Base-by-base conservation (phyloP, 2,329 filamentous ascomycete genomes). In the Aspergillus hortae region DNA sequence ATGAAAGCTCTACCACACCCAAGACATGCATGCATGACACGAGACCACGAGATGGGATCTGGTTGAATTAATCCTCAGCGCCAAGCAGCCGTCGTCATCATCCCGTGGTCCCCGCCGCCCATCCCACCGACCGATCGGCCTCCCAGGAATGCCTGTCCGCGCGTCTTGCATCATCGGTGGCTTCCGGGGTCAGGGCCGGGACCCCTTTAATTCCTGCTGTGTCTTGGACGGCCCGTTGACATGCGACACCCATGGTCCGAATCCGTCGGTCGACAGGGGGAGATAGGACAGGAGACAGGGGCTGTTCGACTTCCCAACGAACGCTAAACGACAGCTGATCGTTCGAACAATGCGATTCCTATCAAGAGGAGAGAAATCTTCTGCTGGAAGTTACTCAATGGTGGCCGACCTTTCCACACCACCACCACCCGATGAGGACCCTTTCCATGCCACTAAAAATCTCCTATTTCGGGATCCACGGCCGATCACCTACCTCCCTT, bases 71-170 rank as follows among this genome's bases (percentile, higher is more conserved):
- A 42, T 42, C 15, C 40, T 10, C 9, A 17, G 40, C 11, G 40
- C 40, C 40, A 42, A 42, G 50, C 45, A 36, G 45, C 50, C 44
- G 50, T 52, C 50, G 44, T 52, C 45, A 48, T 52, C 49, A 48
- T 47, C 50, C 50, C 50, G 50, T 52, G 50, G 50, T 45, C 50
- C 50, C 43, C 47, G 47, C 47, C 40, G 47, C 44, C 15, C 44
- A 23, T 21, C 17, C 40, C 10, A 19, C 42, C 23, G 21, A 38
- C 17, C 17, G 48, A 46, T 46, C 43, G 33, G 32, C 42, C 40
- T 40, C 48, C 25, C 41, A 36, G 23, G 50, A 45, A 52, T 52
- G 45, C 44, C 25, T 41, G 33, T 41, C 38, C 50, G 33, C 48
- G 40, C 50, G 41, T 52, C 50, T 40, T 48, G 46, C 21, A 41